These are phyloP conservation scores for Rhizopogon roseolus DNA, from an alignment of 768 basidiomycete genomes.

Conservation along the genomic window DNA sequence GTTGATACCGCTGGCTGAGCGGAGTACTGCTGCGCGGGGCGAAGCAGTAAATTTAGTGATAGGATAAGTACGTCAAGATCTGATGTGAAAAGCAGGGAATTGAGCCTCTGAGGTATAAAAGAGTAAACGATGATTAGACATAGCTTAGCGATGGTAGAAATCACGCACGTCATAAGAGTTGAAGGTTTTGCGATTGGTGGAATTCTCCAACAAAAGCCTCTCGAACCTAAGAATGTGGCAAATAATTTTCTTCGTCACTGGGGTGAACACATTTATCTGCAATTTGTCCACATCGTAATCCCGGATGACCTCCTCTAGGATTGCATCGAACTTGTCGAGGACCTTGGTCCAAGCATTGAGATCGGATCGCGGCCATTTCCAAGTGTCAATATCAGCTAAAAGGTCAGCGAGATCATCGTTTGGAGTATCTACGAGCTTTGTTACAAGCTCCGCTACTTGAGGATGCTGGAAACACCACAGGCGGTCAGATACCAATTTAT, in stretches of 20 bases:
- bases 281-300: slow-evolving; percentile 85
- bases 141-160: not conserved
- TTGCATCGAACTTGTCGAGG: slow-evolving; percentile 90
- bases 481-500: slow-evolving; percentile 2
- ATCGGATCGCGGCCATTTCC: slow-evolving; percentile 96
- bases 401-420: slow-evolving; percentile 69
- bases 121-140: slow-evolving; percentile 5
- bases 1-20: slow-evolving; percentile 81
- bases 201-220: slow-evolving; percentile 89
- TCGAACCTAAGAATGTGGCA: slow-evolving; percentile 86
- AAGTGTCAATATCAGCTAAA: slow-evolving; percentile 66
- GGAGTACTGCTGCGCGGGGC: slow-evolving; percentile 94
- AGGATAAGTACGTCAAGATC: slow-evolving; percentile 87
- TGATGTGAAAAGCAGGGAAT: slow-evolving; percentile 80
- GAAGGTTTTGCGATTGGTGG: slow-evolving; percentile 95
- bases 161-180: slow-evolving; percentile 91
- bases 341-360: slow-evolving; percentile 95
- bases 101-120: slow-evolving; percentile 62
- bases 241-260: slow-evolving; percentile 66
- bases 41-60: slow-evolving; percentile 79
- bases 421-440: slow-evolving; percentile 57
- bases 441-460: slow-evolving; percentile 77
- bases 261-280: slow-evolving; percentile 76
- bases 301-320: slow-evolving; percentile 77
- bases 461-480: slow-evolving; percentile 46